Base-by-base conservation (phyloP, 768 basidiomycete genomes). In the Strobilomyces confusus region DNA sequence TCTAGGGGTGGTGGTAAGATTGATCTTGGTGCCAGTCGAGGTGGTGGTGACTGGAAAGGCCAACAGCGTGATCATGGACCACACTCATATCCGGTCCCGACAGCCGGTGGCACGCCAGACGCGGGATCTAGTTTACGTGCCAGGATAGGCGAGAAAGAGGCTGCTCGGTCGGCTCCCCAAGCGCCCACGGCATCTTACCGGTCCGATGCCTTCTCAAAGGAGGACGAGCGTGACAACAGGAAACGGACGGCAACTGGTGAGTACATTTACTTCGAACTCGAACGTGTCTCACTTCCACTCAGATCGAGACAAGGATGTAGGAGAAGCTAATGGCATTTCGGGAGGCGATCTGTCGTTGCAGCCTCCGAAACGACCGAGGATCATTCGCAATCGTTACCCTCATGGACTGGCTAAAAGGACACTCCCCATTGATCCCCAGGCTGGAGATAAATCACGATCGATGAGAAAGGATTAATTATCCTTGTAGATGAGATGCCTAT, bases 221-320 rank as follows among this genome's bases (percentile, higher is more conserved):
- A 87, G 11, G 86, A 89, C 17, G 85, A 86, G 26, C 79, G 82
- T 44, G 86, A 87, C 55, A 72, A 71, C 38, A 74, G 86, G 63
- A 92, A 92, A 71, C 79, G 89, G 51, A 80, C 83, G 22, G 69
- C 75, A 32, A 80, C 85, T 65, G 89, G 89, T 88, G 71, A 58
- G 80, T 60, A 23, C 4, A n/a, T 17, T 17, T 4, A n/a, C 15
- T 22, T 51, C 41, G 46, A 32, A 34, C 44, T 40, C 44, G 54
- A 49, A 19, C 34, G 59, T 9, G 55, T 14, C 23, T 48, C 43
- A 41, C 26, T 43, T 45, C 47, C 19, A 45, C 54, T 26, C 56
- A 87, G 86, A 86, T 63, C 86, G 86, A 26, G 85, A 87, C 42
- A 81, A 80, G 63, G 85, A 82, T 43, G 59, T 71, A 33, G 71